phyloP scores from a whole-genome alignment of 1,284 basidiomycete species.

The Wolfiporia cocos region DNA sequence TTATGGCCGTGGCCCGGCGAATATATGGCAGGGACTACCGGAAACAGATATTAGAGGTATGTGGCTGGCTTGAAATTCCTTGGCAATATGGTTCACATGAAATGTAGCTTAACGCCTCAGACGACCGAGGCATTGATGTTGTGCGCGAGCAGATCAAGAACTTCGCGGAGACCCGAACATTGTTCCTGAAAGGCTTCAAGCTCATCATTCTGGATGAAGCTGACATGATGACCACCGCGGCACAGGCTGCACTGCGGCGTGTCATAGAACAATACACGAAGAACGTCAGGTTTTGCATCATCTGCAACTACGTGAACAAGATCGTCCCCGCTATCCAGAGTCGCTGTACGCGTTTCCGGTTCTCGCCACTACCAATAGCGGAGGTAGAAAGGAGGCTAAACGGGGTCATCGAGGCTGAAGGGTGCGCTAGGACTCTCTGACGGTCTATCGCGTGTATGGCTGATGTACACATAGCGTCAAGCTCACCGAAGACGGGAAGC shows the following conservation, averaged over 20 bases:
- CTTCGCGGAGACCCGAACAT: conserved; percentile 93
- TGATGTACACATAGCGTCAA: conserved; percentile 59
- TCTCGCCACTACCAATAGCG: conserved; percentile 86
- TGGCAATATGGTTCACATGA: not conserved
- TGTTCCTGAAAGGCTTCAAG: conserved; percentile 92
- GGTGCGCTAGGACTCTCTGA: no score
- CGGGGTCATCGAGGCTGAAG: conserved; percentile 80
- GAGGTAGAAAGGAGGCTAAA: conserved; percentile 85
- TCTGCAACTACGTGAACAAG: conserved; percentile 99
- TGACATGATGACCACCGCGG: conserved; percentile 99
- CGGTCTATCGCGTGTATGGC: not conserved
- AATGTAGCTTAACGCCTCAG: conserved; percentile 88
- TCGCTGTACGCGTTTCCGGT: conserved; percentile 95
- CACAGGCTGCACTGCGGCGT: conserved; percentile 92
- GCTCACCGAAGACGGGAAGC: conserved; percentile 81
- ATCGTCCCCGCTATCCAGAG: conserved; percentile 98
- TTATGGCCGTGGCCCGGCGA: conserved; percentile 91
- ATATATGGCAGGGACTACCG: conserved; percentile 83
- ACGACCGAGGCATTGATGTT: conserved; percentile 97
- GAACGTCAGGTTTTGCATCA: conserved; percentile 99
- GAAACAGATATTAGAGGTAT: conserved; percentile 94
- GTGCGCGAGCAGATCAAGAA: conserved; percentile 99
- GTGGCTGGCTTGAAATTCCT: conserved; percentile 12
- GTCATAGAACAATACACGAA: conserved; percentile 99
- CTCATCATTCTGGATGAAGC: conserved; percentile 98